Base-by-base conservation (phyloP, 257 asterid genomes). In the Nemophila menziesii region DNA sequence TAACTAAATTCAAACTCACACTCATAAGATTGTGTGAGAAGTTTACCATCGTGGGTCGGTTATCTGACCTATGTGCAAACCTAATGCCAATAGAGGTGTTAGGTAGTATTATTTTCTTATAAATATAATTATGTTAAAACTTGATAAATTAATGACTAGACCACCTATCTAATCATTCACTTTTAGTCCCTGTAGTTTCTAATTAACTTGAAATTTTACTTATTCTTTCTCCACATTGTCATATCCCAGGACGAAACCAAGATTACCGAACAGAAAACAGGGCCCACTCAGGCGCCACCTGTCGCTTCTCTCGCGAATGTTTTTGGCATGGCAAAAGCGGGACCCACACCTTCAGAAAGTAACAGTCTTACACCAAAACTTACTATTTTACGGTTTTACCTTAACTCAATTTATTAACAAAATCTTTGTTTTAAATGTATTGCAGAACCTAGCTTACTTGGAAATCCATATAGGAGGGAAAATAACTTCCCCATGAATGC, bases 381-480 rank as follows among this genome's bases (percentile, higher is more conserved):
- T 46, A 5, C 61, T 16, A 20, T 23, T 13, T 39, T 29, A 7
- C 46, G 51, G 40, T 52, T 29, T 43, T 16, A 50, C 19, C 19
- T 53, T 18, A 21, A 12, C 15, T 33, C 3, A 11, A 14, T 20
- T 16, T 43, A 16, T 24, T 11, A 23, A 22, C 21, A 55, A 16
- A 39, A 15, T 14, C 11, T 3, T 33, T 38, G 58, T 39, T 37
- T 60, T n/a, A n/a, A n/a, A n/a, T n/a, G n/a, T n/a, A n/a, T n/a
- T n/a, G 62, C 76, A 84, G 96, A 80, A 67, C 94, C 93, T 51
- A 79, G 92, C 61, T 62, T 84, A 65, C 92, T 74, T 49, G 94
- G 94, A 44, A 86, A 72, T 64, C 93, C 86, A 54, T 72, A 69
- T 52, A 77, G 84, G 51, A 67, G 78, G 56, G 97, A 81, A 40